phyloP scores from a whole-genome alignment of 1,284 basidiomycete species.

The Xanthoconium separans region DNA sequence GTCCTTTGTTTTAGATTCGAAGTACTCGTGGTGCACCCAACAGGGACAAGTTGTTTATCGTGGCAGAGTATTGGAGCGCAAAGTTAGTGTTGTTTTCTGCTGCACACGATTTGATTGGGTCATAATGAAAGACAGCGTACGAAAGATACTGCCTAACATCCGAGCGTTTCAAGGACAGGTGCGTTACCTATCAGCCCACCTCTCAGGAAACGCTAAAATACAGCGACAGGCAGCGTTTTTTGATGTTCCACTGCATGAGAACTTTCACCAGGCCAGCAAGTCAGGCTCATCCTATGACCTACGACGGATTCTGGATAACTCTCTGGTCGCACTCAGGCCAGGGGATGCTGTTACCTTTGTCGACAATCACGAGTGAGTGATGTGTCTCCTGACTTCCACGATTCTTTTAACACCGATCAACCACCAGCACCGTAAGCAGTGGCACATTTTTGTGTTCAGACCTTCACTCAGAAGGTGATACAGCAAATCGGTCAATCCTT shows the following conservation, averaged over 20 bases:
- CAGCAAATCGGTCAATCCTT: conserved; percentile 72
- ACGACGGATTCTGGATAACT: conserved; percentile 57
- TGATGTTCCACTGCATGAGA: conserved; percentile 76
- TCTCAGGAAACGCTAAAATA: background rate
- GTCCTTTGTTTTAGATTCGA: conserved; percentile 43
- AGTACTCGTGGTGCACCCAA: conserved; percentile 44
- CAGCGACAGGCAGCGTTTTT: conserved; percentile 66
- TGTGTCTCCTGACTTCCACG: background rate
- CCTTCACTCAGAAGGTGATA: conserved; percentile 6
- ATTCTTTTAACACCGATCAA: background rate
- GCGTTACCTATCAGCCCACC: conserved; percentile 7
- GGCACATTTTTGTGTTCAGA: background rate
- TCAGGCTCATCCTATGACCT: conserved; percentile 62
- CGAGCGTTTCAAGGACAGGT: conserved; percentile 63
- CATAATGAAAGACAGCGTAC: conserved; percentile 40
- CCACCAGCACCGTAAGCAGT: conserved; percentile 52
- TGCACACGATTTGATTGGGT: background rate
- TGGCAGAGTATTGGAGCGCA: conserved; percentile 74
- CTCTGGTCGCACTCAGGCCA: conserved; percentile 57
- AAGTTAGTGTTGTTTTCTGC: conserved; percentile 43
- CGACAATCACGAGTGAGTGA: conserved; percentile 76
- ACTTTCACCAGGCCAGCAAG: conserved; percentile 65
- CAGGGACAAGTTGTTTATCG: conserved; percentile 58
- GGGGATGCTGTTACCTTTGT: conserved; percentile 80
- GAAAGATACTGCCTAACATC: conserved; percentile 55